Base-by-base conservation (phyloP, 2,329 filamentous ascomycete species). In the Penicillium hordei region DNA sequence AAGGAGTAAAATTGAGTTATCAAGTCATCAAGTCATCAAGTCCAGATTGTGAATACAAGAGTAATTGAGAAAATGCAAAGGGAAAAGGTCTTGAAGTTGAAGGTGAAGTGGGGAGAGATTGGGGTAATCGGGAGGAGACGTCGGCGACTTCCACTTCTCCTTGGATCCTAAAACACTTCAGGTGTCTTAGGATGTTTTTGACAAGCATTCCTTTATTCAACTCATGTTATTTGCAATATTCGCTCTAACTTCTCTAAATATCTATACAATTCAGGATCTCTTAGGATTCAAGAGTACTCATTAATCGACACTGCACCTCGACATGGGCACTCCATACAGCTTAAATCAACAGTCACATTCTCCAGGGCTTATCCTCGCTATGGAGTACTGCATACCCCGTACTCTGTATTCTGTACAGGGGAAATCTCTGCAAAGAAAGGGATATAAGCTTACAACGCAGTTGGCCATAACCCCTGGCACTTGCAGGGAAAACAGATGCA, bases 401-500 rank as follows among this genome's bases (percentile, higher is more conserved):
- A 36, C 31, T 5, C 12, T 15, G 15, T n/a, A 36, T 15, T n/a
- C 15, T 3, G 10, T 25, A 13, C 23, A 21, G 23, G 21, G 15
- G 0, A 23, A 19, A 45, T 19, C 23, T 13, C 19, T 23, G 19
- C 23, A 23, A 31, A 43, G 48, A 52, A 51, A 25, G 29, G 48
- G 52, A 9, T 48, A 23, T 34, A 8, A 29, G 8, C 25, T 12
- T 27, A 6, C 8, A 48, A 9, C 2, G 12, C 25, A 29, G 42
- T 39, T 56, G 39, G 39, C 19, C 21, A 10, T 27, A 12, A n/a
- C 38, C 46, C 45, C 40, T 57, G 43, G 49, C 48, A 53, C 55
- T 38, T 42, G 34, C 43, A 54, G 33, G 23, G 27, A 12, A 38
- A 19, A 44, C 17, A 19, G 34, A 57, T 23, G 55, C 55, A 57